phyloP scores from a whole-genome alignment of 805 yeast genomes.

The Scheffersomyces coipomensis region DNA sequence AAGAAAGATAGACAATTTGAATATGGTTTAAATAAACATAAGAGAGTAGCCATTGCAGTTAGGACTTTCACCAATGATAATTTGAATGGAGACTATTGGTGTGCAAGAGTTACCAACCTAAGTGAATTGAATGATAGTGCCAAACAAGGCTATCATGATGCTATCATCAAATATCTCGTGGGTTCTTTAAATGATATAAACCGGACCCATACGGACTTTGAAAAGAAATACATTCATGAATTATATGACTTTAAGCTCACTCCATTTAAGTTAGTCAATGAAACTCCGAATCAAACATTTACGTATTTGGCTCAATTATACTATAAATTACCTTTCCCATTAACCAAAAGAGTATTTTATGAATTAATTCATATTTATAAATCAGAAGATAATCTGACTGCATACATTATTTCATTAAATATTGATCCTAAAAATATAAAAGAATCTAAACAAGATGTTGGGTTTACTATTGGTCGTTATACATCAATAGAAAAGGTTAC shows the following conservation, averaged over 20 bases:
- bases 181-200: not conserved
- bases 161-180: not conserved
- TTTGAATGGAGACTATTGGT: not conserved
- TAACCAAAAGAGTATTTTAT: constrained; percentile 33
- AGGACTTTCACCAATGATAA: not conserved
- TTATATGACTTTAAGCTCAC: constrained; percentile 22
- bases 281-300: constrained; percentile 11
- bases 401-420: constrained; percentile 31
- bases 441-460: constrained; percentile 10
- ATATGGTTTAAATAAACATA: not conserved
- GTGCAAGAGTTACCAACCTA: not conserved
- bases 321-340: constrained; percentile 37
- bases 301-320: constrained; percentile 30
- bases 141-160: not conserved
- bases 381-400: constrained; percentile 11
- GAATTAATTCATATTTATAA: constrained; percentile 31
- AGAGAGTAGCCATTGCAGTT: not conserved
- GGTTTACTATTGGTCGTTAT: constrained; percentile 29
- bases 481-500: constrained; percentile 34
- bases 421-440: constrained; percentile 24
- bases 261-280: constrained; percentile 12
- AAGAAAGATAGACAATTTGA: not conserved
- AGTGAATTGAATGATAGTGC: not conserved
- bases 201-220: constrained; percentile 35
- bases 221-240: constrained; percentile 34